Percentiles rank a stretch among this genome's conserved stretches.
phyloP scores from a whole-genome alignment of 768 basidiomycete genomes.

The Trametes cinnabarina region DNA sequence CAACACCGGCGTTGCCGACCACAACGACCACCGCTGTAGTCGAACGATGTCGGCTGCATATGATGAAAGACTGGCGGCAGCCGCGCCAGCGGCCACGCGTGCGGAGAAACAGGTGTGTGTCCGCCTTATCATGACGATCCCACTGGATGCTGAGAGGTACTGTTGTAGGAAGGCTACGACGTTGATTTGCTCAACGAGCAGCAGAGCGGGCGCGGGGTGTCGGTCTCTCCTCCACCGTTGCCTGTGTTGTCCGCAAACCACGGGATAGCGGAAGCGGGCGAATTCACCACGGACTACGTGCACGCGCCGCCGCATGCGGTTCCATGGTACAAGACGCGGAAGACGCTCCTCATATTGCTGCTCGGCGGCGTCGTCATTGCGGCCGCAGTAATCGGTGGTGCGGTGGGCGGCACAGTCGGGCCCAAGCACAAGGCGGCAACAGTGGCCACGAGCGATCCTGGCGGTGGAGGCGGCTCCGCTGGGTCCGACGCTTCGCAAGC shows the following conservation, averaged over 20 bases:
- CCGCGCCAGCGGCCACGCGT: conserved; percentile 30
- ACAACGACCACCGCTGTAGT: conserved; percentile 4
- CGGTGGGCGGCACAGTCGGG: conserved; percentile 49
- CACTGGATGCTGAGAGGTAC: too few relatives aligned
- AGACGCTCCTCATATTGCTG: conserved; percentile 40
- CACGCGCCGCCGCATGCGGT: neutral
- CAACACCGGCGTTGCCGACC: neutral
- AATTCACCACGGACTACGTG: conserved; percentile 15
- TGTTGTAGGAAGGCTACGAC: conserved; percentile 53
- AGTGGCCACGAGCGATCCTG: neutral
- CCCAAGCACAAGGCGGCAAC: conserved; percentile 22
- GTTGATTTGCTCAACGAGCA: conserved; percentile 39
- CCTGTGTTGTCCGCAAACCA: conserved; percentile 25
- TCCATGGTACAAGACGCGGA: conserved; percentile 51
- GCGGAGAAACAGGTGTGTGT: conserved; percentile 32
- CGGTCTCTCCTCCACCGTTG: conserved; percentile 16
- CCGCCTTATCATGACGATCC: neutral
- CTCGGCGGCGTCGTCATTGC: conserved; percentile 42
- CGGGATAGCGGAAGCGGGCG: conserved; percentile 18
- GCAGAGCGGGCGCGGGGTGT: conserved; percentile 21
- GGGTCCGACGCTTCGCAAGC: too few relatives aligned
- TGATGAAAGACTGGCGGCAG: conserved; percentile 30
- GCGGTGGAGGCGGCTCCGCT: neutral
- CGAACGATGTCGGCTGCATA: conserved; percentile 24
- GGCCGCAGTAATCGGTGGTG: conserved; percentile 56